Evolutionary conservation across 352 stramenopile genomes (phyloP).

Genomic region (Elongisporangium prolatum): DNA sequence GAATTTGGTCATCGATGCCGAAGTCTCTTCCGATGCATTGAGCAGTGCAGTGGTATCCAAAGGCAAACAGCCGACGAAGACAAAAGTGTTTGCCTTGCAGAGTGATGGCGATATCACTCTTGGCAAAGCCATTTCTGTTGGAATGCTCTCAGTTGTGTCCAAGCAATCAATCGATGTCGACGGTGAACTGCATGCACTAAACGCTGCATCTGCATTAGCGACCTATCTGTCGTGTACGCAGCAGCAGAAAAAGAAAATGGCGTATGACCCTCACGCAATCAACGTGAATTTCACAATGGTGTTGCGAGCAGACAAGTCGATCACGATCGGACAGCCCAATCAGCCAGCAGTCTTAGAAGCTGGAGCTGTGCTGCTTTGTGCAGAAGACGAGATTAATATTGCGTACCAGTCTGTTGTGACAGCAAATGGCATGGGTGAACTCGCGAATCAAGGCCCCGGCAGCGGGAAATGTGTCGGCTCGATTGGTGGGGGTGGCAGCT

Average conservation of each 20-base stretch:
- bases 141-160: constrained; percentile 42
- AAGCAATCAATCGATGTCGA: constrained; percentile 47
- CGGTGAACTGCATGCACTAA: constrained; percentile 34
- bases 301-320: constrained; percentile 42
- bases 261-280: constrained; percentile 7
- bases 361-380: constrained; percentile 62
- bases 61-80: constrained; percentile 8
- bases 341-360: constrained; percentile 26
- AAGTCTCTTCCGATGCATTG: constrained; percentile 28
- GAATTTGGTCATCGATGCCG: constrained; percentile 46
- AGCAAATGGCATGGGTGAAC: constrained; percentile 53
- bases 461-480: constrained; percentile 50
- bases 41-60: constrained; percentile 4
- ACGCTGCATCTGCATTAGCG: constrained; percentile 32
- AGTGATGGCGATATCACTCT: constrained; percentile 53
- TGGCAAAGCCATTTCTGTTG: constrained; percentile 39
- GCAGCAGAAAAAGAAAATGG: constrained; percentile 18
- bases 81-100: constrained; percentile 38
- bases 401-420: constrained; percentile 35
- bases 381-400: constrained; percentile 40
- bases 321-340: constrained; percentile 39
- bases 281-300: constrained; percentile 62
- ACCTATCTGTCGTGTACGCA: constrained; percentile 49
- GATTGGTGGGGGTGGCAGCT: constrained; percentile 62
- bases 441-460: constrained; percentile 60